Conservation (phyloP, 2,329 filamentous ascomycete species). For the Venturia effusa region DNA sequence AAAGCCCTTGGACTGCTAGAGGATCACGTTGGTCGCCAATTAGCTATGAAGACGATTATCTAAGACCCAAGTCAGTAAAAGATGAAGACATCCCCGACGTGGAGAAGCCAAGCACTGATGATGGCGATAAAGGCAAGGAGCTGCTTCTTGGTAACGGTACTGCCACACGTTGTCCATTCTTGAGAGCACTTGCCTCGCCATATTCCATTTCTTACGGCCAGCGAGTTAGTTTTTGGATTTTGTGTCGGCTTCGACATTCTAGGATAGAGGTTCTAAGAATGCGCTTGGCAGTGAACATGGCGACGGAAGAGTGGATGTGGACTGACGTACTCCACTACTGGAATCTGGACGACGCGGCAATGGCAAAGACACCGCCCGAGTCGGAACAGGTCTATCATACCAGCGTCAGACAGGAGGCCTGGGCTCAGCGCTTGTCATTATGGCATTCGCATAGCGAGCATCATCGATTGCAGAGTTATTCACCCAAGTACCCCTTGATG, state of each 20-base stretch:
- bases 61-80: not conserved
- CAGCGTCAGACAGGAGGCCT: not conserved
- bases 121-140: not conserved
- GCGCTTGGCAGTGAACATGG: not conserved
- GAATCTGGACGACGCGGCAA: not conserved
- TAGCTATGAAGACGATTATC: not conserved
- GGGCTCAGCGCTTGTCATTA: too few species aligned
- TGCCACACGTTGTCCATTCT: not conserved
- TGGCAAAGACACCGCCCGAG: not conserved
- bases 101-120: not conserved
- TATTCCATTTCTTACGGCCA: not conserved
- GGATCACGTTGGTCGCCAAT: not conserved
- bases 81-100: not conserved
- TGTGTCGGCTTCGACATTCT: not conserved
- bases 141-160: not conserved
- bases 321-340: not conserved
- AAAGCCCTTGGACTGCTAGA: not conserved
- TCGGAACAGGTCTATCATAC: not conserved
- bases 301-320: not conserved
- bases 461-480: too few species aligned
- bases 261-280: not conserved
- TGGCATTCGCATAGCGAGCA: too few species aligned
- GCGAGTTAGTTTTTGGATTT: not conserved
- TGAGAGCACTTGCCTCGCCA: not conserved
- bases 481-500: too few species aligned